Evolutionary conservation across 257 asterid species (phyloP), one percentile per base, ranked within the genome.

Genomic region (Solanum corneliomulleri): DNA sequence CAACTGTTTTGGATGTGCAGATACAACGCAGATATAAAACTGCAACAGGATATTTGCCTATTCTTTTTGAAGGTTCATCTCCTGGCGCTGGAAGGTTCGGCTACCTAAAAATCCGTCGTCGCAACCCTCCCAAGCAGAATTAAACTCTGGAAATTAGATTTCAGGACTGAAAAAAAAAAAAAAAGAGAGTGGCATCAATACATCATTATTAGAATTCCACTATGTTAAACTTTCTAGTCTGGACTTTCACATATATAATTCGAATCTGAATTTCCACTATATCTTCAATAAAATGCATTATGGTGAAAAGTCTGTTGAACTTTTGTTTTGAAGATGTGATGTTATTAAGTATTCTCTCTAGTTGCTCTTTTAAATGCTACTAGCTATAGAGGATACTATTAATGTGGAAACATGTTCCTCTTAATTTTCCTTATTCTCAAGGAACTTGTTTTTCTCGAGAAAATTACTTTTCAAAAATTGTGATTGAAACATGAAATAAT

Each of bases 61-160:
- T 93, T 81, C 87, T 94, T 35, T 97, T 95, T 52, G 98, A 97
- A 88, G 99, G 98, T 20, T 97, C 99, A 31, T 97, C 99, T 33
- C 99, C 98, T 0, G 99, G 99, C n/a, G 99, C 99, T 11, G 98
- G 98, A 15, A 95, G 83, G 86, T 97, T 97, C 47, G 99, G 98
- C 33, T 91, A 97, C 86, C 91, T 97, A 71, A 94, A 96, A 89
- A 94, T 97, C 85, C 97, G 94, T 20, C 94, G 94, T 10, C 91
- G 92, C 39, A 88, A 49, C 15, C 88, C 58, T 29, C 83, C 86
- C 70, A 74, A 85, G 85, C 87, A 87, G 78, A 86, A 69, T 15
- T 44, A 42, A 69, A 5, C 77, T 68, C 64, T 29, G 47, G 42
- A 84, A 31, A 11, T 11, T 47, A 42, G 20, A 70, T 68, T 85